These are phyloP conservation scores for Bauhinia variegata DNA, from an alignment of 306 rosid species.

Conservation along the genomic window DNA sequence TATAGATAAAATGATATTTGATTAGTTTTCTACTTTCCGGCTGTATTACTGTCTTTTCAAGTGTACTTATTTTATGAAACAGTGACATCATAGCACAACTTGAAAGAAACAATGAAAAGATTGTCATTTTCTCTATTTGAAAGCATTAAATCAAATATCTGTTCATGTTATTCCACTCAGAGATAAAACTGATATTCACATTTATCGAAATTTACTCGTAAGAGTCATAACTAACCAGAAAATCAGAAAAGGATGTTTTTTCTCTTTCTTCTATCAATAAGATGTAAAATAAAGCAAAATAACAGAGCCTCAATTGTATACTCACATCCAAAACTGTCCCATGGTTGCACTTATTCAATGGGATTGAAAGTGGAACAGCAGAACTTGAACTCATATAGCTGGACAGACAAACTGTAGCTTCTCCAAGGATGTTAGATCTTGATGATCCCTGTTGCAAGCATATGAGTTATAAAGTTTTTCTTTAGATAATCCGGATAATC, in stretches of 20 bases:
- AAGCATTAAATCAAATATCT: slow-evolving; percentile 12
- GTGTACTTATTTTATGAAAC: slow-evolving; percentile 3
- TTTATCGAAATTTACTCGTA: slow-evolving; percentile 27
- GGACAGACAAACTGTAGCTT: slow-evolving; percentile 53
- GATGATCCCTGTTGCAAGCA: slow-evolving; percentile 51
- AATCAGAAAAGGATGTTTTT: slow-evolving; percentile 10
- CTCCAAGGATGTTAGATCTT: slow-evolving; percentile 63
- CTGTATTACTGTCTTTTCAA: slow-evolving; percentile 1
- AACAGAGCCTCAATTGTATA: slow-evolving; percentile 26
- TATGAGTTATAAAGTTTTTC: background rate
- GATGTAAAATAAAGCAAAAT: slow-evolving; percentile 2
- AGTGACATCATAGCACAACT: slow-evolving; percentile 5
- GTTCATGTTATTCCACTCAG: slow-evolving; percentile 18
- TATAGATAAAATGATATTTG: background rate
- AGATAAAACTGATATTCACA: slow-evolving; percentile 5
- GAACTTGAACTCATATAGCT: slow-evolving; percentile 50
- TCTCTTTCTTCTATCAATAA: slow-evolving; percentile 18
- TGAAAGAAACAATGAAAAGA: slow-evolving; percentile 27
- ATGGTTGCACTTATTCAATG: slow-evolving; percentile 55
- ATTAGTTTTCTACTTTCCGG: background rate
- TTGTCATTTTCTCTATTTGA: background rate
- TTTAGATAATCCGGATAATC: slow-evolving; percentile 31
- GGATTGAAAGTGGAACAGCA: slow-evolving; percentile 54
- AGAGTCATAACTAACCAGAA: slow-evolving; percentile 24
- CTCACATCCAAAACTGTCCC: slow-evolving; percentile 62